Percentiles rank a stretch among this genome's conserved stretches.
Evolutionary conservation across 257 asterid genomes (phyloP).

Genomic region (Plantago ovata): DNA sequence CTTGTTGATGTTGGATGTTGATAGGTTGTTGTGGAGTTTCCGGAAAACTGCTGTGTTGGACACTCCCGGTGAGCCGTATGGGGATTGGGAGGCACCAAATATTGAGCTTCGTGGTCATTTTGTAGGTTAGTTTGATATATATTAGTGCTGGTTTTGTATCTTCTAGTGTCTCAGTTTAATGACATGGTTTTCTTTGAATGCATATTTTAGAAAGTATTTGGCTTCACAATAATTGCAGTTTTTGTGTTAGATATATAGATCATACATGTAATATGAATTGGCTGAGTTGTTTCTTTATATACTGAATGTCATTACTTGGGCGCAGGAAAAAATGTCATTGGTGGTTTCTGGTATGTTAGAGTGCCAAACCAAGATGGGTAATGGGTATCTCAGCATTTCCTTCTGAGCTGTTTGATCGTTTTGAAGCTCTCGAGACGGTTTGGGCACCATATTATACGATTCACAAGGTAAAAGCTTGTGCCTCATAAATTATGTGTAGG

Average conservation of each 20-base stretch:
- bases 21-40: constrained; percentile 83
- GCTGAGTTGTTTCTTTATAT: background rate
- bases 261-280: constrained; percentile 8
- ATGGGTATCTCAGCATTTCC: constrained; percentile 96
- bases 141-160: background rate
- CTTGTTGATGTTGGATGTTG: constrained; percentile 81
- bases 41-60: constrained; percentile 74
- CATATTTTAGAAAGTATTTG: background rate
- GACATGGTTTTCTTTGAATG: too few species aligned
- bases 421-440: constrained; percentile 62
- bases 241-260: background rate
- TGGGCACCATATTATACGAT: constrained; percentile 98
- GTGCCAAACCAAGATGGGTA: constrained; percentile 63
- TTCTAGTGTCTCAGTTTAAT: background rate
- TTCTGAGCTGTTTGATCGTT: constrained; percentile 65
- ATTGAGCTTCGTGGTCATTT: constrained; percentile 92
- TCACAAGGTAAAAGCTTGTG: constrained; percentile 81
- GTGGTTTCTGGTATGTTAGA: constrained; percentile 53
- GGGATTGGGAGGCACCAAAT: constrained; percentile 82
- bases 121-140: constrained; percentile 59
- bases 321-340: constrained; percentile 54
- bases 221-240: background rate
- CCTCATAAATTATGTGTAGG: background rate
- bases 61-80: constrained; percentile 66
- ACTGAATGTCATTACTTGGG: constrained; percentile 83